phyloP scores from a whole-genome alignment of 2,329 filamentous ascomycete species.

The Verticillium longisporum region DNA sequence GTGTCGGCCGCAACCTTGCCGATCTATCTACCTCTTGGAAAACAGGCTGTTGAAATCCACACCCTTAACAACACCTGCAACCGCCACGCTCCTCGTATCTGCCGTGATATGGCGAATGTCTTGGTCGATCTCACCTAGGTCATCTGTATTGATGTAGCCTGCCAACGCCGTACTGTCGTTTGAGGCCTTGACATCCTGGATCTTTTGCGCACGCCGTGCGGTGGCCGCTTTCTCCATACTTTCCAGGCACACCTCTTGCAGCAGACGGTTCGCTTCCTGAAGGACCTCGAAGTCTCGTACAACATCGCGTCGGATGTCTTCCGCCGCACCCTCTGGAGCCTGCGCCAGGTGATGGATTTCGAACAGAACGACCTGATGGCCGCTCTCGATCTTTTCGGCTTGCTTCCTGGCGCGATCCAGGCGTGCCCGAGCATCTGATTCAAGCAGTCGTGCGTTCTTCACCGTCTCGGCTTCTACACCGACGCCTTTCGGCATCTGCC shows the following conservation, averaged over 20 bases:
- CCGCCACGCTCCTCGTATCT: background rate
- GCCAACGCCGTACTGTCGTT: background rate
- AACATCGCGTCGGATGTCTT: background rate
- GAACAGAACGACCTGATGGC: background rate
- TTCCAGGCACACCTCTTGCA: background rate
- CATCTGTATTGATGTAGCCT: background rate
- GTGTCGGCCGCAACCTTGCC: background rate
- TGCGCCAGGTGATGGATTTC: background rate
- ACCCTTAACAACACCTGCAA: background rate
- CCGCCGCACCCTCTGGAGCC: background rate
- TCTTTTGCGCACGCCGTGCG: background rate
- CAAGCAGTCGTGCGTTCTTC: background rate
- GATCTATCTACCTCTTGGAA: background rate
- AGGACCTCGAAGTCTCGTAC: background rate
- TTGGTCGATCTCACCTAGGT: background rate
- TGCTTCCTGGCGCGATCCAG: background rate
- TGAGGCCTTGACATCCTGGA: background rate
- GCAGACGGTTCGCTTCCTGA: background rate
- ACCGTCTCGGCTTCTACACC: background rate
- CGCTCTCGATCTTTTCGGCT: background rate
- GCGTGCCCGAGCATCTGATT: background rate
- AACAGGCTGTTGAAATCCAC: background rate
- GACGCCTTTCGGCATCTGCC: background rate
- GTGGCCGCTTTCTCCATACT: background rate
- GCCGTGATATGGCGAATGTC: background rate